Conservation (phyloP, 1,284 basidiomycete species). For the Tausonia pullulans region DNA sequence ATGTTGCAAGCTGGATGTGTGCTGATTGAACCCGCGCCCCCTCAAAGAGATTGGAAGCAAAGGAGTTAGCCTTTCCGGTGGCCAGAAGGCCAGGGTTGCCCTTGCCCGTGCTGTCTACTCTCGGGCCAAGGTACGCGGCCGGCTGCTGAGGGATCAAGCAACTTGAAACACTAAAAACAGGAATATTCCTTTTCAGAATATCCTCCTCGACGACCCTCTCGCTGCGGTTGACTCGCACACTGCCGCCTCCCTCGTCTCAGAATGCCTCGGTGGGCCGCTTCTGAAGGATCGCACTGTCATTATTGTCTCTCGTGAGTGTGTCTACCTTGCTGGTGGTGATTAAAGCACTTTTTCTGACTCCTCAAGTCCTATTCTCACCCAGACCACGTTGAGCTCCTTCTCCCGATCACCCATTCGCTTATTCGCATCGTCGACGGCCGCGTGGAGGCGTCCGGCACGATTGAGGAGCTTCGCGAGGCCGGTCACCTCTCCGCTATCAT, state of each 20-base stretch:
- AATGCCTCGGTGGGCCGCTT: neutral
- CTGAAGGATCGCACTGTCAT: neutral
- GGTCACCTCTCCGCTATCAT: constrained; percentile 42
- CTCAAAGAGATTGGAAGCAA: constrained; percentile 15
- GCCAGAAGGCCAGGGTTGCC: constrained; percentile 49
- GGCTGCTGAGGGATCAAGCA: no score
- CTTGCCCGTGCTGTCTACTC: neutral
- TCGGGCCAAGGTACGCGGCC: constrained; percentile 33
- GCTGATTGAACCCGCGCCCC: no score
- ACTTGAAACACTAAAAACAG: no score
- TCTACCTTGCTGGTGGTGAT: neutral
- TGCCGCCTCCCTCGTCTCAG: neutral
- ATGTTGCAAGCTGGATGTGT: no score
- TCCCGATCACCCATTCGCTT: constrained; percentile 52
- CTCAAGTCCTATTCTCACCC: neutral
- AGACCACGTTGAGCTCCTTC: constrained; percentile 66
- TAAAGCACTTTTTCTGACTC: neutral
- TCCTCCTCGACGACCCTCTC: constrained; percentile 49
- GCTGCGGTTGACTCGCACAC: constrained; percentile 40
- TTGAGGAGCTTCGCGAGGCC: constrained; percentile 46
- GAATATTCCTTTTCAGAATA: constrained; percentile 32
- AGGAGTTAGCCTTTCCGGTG: constrained; percentile 38
- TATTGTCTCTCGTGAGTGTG: neutral
- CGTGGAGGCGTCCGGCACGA: constrained; percentile 50
- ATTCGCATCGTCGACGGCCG: constrained; percentile 53